Conservation (phyloP, 345 rosid species). For the Eucalyptus sp. region DNA sequence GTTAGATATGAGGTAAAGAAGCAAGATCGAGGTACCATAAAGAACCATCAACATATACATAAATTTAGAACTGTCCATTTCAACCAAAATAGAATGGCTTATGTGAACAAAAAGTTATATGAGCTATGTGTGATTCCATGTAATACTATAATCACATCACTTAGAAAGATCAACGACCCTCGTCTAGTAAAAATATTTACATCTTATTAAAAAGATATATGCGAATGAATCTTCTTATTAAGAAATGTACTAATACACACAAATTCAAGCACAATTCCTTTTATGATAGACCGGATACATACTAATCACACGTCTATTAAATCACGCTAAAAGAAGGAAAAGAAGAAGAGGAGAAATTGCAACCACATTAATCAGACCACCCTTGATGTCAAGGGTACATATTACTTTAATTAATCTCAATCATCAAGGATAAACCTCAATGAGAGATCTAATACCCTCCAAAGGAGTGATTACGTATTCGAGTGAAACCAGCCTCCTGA, state of each 20-base stretch:
- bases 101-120: too few species aligned
- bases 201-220: background rate
- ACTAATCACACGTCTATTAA: background rate
- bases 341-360: background rate
- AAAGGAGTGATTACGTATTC: conserved; percentile 22
- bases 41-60: background rate
- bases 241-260: background rate
- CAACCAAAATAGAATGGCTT: background rate
- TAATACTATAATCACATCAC: too few species aligned
- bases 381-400: background rate
- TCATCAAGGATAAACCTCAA: conserved; percentile 35
- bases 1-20: too few species aligned
- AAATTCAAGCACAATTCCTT: background rate
- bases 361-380: background rate
- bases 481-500: conserved; percentile 13
- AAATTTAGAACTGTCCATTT: background rate
- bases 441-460: conserved; percentile 28
- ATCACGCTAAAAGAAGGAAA: background rate
- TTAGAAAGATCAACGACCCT: too few species aligned
- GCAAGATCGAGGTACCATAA: background rate
- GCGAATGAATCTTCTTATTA: too few species aligned
- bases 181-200: too few species aligned
- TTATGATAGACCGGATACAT: background rate
- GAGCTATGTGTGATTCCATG: background rate
- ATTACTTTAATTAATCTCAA: background rate